A percentile compares a stretch with the other conserved stretches of the same genome.
Conservation (phyloP, 2,329 filamentous ascomycete species). For the Colletotrichum sp. region DNA sequence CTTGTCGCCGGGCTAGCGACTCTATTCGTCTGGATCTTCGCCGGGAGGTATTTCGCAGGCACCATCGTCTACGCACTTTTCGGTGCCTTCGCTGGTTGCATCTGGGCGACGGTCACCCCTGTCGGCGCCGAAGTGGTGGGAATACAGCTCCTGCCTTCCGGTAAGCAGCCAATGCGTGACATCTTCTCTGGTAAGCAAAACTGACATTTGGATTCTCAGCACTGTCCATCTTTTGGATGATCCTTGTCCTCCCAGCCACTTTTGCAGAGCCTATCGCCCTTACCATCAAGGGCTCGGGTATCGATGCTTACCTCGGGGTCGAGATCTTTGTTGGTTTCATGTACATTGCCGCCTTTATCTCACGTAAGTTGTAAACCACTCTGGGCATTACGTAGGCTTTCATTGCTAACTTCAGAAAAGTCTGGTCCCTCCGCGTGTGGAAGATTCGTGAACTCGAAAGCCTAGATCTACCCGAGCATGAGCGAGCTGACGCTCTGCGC, state of each 20-base stretch:
- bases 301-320: conserved; percentile 53
- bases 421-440: conserved; percentile 22
- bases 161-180: conserved; percentile 28
- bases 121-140: conserved; percentile 78
- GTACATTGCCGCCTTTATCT: conserved; percentile 60
- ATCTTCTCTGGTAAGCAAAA: neutral
- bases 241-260: conserved; percentile 72
- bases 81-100: conserved; percentile 72
- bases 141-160: conserved; percentile 69
- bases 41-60: conserved; percentile 66
- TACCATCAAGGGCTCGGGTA: conserved; percentile 49
- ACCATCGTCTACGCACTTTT: conserved; percentile 75
- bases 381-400: accelerated
- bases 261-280: conserved; percentile 71
- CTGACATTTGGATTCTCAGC: conserved; percentile 28
- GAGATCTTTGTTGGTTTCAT: conserved; percentile 67
- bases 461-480: neutral
- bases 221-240: conserved; percentile 74
- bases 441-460: conserved; percentile 19
- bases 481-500: neutral
- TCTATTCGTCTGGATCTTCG: conserved; percentile 76
- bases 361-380: conserved; percentile 30
- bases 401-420: neutral
- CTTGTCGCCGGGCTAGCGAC: conserved; percentile 68
- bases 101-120: conserved; percentile 73